Conservation (phyloP, 306 rosid genomes). For the Ochetophila trinervis region DNA sequence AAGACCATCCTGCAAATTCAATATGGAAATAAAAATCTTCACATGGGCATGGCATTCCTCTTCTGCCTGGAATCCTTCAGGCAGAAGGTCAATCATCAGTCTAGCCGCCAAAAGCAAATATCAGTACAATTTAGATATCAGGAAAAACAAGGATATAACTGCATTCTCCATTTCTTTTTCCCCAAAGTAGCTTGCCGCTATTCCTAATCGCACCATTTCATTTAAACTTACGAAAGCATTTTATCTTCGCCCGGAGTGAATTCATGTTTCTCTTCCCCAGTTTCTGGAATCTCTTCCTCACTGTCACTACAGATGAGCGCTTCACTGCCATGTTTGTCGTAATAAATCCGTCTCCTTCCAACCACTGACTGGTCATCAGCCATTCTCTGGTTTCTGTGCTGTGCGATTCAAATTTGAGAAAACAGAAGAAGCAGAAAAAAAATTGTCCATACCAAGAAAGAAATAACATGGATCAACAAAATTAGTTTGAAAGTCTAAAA, state of each 20-base stretch:
- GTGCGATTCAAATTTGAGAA: conserved; percentile 52
- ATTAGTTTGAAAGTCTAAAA: conserved; percentile 2
- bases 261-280: conserved; percentile 76
- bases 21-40: conserved; percentile 8
- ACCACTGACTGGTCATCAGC: conserved; percentile 95
- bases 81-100: no score
- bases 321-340: conserved; percentile 84
- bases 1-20: conserved; percentile 67
- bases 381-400: conserved; percentile 98
- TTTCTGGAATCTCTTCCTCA: conserved; percentile 82
- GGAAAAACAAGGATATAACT: no score
- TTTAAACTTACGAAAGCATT: conserved; percentile 56
- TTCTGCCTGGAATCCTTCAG: no score
- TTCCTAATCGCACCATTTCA: conserved; percentile 12
- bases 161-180: no score
- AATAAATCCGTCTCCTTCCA: conserved; percentile 92
- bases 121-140: no score
- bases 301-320: conserved; percentile 93
- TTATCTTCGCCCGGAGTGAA: conserved; percentile 81
- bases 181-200: no score
- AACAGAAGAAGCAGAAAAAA: conserved; percentile 33
- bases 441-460: conserved; percentile 15
- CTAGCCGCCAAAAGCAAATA: no score
- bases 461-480: neutral
- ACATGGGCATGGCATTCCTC: no score